These are phyloP conservation scores for Ophiostoma sp. DNA, from an alignment of 2,329 filamentous ascomycete genomes.

Conservation along the genomic window DNA sequence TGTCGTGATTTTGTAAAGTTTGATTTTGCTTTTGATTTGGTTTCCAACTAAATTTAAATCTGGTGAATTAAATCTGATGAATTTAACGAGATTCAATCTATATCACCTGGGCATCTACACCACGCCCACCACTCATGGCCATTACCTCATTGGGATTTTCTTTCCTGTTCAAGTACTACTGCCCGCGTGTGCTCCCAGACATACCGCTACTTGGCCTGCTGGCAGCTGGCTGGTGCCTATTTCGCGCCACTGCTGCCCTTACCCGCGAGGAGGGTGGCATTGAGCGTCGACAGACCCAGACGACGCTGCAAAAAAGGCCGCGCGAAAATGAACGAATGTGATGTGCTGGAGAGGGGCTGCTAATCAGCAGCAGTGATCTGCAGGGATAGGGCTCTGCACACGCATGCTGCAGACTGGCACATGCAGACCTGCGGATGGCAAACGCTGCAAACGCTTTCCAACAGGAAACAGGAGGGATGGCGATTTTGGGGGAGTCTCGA, in stretches of 20 bases:
- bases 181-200: not conserved
- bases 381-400: not conserved
- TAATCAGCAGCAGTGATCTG: not conserved
- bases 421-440: not conserved
- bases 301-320: too few species aligned
- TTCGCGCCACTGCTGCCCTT: not conserved
- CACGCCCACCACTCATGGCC: too few species aligned
- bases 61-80: too few species aligned
- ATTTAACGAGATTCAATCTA: too few species aligned
- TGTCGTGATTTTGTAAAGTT: too few species aligned
- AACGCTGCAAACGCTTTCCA: not conserved
- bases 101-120: too few species aligned
- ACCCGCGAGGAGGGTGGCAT: not conserved
- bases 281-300: not conserved
- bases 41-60: too few species aligned
- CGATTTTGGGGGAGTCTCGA: not conserved
- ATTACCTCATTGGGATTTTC: not conserved
- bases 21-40: too few species aligned
- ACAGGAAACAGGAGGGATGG: not conserved
- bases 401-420: too few species aligned
- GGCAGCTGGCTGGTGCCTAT: not conserved
- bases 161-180: not conserved
- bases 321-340: too few species aligned
- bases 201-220: conserved; percentile 6
- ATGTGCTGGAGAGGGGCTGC: too few species aligned